A percentile compares a stretch with the other conserved stretches of the same genome.
These are phyloP conservation scores for Populus hybrid DNA, from an alignment of 441 rosid genomes.

Conservation along the genomic window DNA sequence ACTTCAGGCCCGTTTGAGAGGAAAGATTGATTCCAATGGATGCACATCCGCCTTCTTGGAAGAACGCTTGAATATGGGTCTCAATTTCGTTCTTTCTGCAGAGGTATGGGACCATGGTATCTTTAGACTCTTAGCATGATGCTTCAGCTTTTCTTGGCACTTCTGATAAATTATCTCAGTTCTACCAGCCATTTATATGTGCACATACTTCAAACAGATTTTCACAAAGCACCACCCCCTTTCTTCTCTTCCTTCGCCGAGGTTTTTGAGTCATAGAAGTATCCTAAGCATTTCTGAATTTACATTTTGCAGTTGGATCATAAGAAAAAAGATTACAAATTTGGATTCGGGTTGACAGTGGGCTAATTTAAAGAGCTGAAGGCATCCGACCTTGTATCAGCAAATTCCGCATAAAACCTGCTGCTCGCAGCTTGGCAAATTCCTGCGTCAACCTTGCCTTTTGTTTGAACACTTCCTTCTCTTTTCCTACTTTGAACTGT, in stretches of 20 bases:
- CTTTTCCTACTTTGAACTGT: not conserved
- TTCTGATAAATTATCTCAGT: not conserved
- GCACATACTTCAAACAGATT: not conserved
- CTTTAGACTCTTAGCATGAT: not conserved
- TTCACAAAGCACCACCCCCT: not conserved
- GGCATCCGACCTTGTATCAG: not conserved
- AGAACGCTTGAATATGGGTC: conserved; percentile 90
- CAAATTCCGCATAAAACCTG: not conserved
- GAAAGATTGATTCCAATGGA: conserved; percentile 95
- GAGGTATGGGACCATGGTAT: conserved; percentile 48
- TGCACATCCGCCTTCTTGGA: conserved; percentile 74
- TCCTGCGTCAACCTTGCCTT: conserved; percentile 6
- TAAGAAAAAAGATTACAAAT: conserved; percentile 91
- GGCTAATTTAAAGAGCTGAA: conserved; percentile 36
- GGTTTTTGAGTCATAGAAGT: not conserved
- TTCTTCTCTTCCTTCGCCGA: not conserved
- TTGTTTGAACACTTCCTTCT: conserved; percentile 15
- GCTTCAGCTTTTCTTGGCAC: not conserved
- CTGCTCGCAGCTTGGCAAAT: conserved; percentile 13
- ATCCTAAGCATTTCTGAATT: not conserved
- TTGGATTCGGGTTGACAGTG: conserved; percentile 91
- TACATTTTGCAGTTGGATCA: conserved; percentile 70
- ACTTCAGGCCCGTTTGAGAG: conserved; percentile 83
- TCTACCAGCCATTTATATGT: not conserved
- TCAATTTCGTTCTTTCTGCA: conserved; percentile 84